phyloP scores from a whole-genome alignment of 176 grass and related monocot genomes.

The Triticum monococcum region DNA sequence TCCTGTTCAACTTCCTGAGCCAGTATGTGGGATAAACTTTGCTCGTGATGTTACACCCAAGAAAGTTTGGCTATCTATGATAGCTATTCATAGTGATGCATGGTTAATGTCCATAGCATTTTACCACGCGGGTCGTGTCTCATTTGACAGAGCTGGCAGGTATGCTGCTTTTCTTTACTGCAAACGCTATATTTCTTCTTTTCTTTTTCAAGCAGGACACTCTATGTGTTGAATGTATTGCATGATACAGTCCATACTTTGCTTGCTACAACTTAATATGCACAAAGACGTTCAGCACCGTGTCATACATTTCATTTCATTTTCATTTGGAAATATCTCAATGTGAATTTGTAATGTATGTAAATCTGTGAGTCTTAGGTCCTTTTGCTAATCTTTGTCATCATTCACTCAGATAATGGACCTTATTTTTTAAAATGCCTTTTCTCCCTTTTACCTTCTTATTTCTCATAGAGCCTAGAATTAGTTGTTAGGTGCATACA shows the following conservation, averaged over 20 bases:
- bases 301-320: neutral
- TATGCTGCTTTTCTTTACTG: constrained; percentile 13
- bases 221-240: neutral
- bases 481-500: neutral
- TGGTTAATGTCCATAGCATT: constrained; percentile 74
- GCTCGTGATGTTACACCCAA: constrained; percentile 54
- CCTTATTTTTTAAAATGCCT: neutral
- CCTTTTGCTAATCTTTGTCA: neutral
- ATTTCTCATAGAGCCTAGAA: neutral
- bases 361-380: neutral
- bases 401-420: neutral
- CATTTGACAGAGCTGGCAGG: constrained; percentile 70
- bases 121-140: constrained; percentile 52
- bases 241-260: neutral
- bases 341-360: neutral
- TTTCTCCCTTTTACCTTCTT: neutral
- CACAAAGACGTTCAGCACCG: neutral
- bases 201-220: neutral
- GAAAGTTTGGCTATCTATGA: constrained; percentile 60
- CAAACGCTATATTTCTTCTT: neutral
- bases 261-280: neutral
- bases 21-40: constrained; percentile 78
- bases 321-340: neutral
- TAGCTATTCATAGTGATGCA: constrained; percentile 79
- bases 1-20: constrained; percentile 74